These are phyloP conservation scores for Globisporangium nagaii DNA, from an alignment of 352 stramenopile genomes.

Conservation along the genomic window DNA sequence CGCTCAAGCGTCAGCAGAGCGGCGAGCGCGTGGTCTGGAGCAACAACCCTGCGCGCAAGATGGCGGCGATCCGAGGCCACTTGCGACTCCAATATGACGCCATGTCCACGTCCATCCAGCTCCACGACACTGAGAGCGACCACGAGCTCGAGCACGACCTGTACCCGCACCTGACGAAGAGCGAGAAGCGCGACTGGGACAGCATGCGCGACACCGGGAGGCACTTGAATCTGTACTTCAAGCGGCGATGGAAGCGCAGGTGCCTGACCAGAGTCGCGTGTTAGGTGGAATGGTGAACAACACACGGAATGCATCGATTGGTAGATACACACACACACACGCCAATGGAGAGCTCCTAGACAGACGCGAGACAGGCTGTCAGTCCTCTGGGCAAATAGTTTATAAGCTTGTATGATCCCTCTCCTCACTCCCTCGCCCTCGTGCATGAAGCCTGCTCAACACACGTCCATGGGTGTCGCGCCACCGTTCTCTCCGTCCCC, in stretches of 20 bases:
- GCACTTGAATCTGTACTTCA: conserved; percentile 47
- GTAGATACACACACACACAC: too few relatives aligned
- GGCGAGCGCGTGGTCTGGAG: conserved; percentile 35
- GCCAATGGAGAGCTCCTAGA: too few relatives aligned
- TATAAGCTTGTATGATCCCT: neutral
- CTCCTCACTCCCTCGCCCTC: too few relatives aligned
- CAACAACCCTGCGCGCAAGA: conserved; percentile 48
- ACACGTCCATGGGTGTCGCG: conserved; percentile 47
- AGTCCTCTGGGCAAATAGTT: conserved; percentile 1
- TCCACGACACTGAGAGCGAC: conserved; percentile 34
- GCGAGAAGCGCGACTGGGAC: conserved; percentile 14
- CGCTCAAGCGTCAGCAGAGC: conserved; percentile 35
- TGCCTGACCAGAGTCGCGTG: conserved; percentile 2
- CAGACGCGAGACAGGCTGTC: too few relatives aligned
- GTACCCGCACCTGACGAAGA: conserved; percentile 14
- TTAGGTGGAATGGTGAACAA: too few relatives aligned
- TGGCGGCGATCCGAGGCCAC: conserved; percentile 31
- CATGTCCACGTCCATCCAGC: conserved; percentile 21
- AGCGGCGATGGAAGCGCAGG: conserved; percentile 24
- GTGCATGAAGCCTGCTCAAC: too few relatives aligned
- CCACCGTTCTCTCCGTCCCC: conserved; percentile 8
- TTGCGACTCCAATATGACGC: conserved; percentile 39
- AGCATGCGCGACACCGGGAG: conserved; percentile 20
- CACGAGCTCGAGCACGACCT: conserved; percentile 32
- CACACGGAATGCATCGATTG: too few relatives aligned